Conservation (phyloP, 2,329 filamentous ascomycete species). For the Geosmithia morbida region DNA sequence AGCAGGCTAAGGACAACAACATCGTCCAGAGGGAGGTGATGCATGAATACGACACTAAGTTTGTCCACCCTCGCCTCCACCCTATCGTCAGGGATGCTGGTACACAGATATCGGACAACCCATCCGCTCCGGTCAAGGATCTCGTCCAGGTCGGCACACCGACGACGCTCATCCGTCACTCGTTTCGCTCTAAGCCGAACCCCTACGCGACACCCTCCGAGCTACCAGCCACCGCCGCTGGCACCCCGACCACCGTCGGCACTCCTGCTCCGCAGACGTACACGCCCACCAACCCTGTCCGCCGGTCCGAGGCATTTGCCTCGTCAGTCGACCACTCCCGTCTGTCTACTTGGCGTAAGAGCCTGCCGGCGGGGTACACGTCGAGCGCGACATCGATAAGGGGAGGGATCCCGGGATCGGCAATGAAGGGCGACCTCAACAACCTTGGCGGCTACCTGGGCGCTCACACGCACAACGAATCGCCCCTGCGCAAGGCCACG, state of each 20-base stretch:
- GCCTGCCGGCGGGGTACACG: constrained; percentile 16
- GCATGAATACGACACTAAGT: constrained; percentile 93
- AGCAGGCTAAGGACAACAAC: constrained; percentile 71
- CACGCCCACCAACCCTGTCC: constrained; percentile 21
- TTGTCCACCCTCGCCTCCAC: constrained; percentile 79
- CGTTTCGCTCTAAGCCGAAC: constrained; percentile 73
- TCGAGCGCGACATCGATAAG: constrained; percentile 12
- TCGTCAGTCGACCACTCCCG: constrained; percentile 9
- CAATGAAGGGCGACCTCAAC: constrained; percentile 10
- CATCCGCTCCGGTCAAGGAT: constrained; percentile 24
- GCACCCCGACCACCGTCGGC: neutral
- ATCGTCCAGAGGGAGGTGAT: constrained; percentile 86
- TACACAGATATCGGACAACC: constrained; percentile 53
- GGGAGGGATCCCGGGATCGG: constrained; percentile 1
- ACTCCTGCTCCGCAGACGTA: constrained; percentile 12
- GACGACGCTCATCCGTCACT: constrained; percentile 51
- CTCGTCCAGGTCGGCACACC: constrained; percentile 36
- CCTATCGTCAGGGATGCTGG: constrained; percentile 64
- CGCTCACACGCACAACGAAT: constrained; percentile 65
- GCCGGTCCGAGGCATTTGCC: constrained; percentile 19
- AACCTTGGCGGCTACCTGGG: constrained; percentile 61
- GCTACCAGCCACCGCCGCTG: constrained; percentile 10
- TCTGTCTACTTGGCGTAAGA: constrained; percentile 12
- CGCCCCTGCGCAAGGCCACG: constrained; percentile 65
- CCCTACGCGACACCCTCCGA: constrained; percentile 58